Evolutionary conservation across 179 eudicot genomes (phyloP), one percentile per base, ranked within the genome.

Genomic region (Camellia oleifera): DNA sequence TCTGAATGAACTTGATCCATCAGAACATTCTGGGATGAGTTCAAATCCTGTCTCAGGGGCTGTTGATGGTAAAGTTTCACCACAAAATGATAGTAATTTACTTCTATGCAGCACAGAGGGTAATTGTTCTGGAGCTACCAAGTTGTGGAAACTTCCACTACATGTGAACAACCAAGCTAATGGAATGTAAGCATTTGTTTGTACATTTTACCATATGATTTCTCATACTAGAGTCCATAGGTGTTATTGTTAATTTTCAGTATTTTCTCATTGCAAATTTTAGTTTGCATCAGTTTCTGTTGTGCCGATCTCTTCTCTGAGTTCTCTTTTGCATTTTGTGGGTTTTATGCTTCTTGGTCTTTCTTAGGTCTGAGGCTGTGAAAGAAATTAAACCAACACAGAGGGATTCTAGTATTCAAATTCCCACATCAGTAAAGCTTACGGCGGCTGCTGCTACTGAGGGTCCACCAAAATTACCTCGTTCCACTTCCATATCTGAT

Each of bases 401-500:
- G 66, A 70, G 66, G 83, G 80, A 84, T 79, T 69, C 79, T 56
- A 64, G 44, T 46, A 57, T 20, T 68, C 78, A 78, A 45, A 78
- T 85, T 65, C 32, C 32, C 72, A 81, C 10, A 80, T 57, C 83
- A 58, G 79, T 60, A 62, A 84, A 85, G 78, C 86, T 66, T 81
- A 53, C 54, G 71, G 66, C n/a, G 58, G 77, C 52, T 48, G 52
- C 79, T 81, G 48, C 86, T 71, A 71, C 77, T 17, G 88, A 81
- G 64, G 81, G 58, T 42, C 82, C 77, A 12, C 82, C 70, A 40
- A 85, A 78, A 54, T 46, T 79, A 50, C 82, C 84, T 79, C 79
- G 81, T 85, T 84, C 87, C 46, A 79, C 83, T 79, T 86, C 90
- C 76, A 74, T 77, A 54, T 83, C 87, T 70, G 85, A 85, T 86